These are phyloP conservation scores for Ascoidea tarda DNA, from an alignment of 805 yeast genomes.

Conservation along the genomic window DNA sequence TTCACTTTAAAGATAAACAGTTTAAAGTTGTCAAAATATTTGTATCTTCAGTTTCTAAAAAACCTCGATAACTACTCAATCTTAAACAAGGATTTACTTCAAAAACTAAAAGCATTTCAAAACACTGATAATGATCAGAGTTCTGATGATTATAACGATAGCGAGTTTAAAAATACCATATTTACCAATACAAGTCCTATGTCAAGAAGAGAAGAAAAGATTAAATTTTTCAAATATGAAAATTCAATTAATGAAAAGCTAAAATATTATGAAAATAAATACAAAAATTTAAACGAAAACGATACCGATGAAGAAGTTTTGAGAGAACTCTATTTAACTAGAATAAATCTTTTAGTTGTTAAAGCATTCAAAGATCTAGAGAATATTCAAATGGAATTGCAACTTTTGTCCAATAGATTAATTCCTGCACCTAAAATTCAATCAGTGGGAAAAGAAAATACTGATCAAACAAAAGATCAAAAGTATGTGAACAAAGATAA, in stretches of 20 bases:
- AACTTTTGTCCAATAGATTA: slow-evolving; percentile 39
- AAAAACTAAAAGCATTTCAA: slow-evolving; percentile 26
- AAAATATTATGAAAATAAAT: slow-evolving; percentile 20
- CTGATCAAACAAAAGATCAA: slow-evolving; percentile 9
- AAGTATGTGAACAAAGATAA: slow-evolving; percentile 9
- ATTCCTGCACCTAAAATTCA: slow-evolving; percentile 14
- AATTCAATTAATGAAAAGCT: slow-evolving; percentile 36
- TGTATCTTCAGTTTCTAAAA: slow-evolving; percentile 31
- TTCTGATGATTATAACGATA: background rate
- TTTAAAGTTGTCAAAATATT: slow-evolving; percentile 27
- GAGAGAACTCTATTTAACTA: slow-evolving; percentile 40
- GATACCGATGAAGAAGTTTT: slow-evolving; percentile 48
- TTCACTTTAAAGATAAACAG: slow-evolving; percentile 14
- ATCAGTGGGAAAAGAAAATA: too few species aligned
- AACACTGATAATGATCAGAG: slow-evolving; percentile 7
- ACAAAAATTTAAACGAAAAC: slow-evolving; percentile 18
- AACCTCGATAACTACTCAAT: slow-evolving; percentile 30
- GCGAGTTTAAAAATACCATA: slow-evolving; percentile 11
- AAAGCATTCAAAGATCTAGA: slow-evolving; percentile 44
- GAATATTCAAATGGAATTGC: slow-evolving; percentile 46
- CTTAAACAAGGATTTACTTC: slow-evolving; percentile 22
- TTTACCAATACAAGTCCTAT: slow-evolving; percentile 25
- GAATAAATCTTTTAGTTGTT: slow-evolving; percentile 36
- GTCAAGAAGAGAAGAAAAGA: slow-evolving; percentile 52
- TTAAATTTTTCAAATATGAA: slow-evolving; percentile 48